A percentile compares a stretch with the other conserved stretches of the same genome.
Conservation (phyloP, 306 rosid genomes). For the Acacia acuminata region DNA sequence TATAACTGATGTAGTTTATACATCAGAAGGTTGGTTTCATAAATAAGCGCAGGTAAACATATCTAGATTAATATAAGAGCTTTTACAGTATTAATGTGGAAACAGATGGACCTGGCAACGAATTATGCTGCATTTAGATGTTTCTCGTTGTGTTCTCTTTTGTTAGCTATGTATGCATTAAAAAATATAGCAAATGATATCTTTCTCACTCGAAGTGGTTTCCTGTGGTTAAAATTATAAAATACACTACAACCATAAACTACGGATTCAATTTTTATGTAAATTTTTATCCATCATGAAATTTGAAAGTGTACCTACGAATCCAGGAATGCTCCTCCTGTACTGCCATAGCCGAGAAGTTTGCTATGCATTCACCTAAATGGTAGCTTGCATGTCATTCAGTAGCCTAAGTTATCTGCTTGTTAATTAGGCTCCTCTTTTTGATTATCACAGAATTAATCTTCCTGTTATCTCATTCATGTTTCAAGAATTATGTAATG, state of each 20-base stretch:
- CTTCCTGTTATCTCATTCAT: too few species aligned
- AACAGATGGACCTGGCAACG: background rate
- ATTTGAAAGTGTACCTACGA: background rate
- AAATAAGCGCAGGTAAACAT: background rate
- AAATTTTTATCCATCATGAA: background rate
- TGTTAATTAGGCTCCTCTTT: background rate
- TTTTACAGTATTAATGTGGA: background rate
- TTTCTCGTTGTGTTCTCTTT: background rate
- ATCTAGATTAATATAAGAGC: background rate
- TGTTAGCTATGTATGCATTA: background rate
- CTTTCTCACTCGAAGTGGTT: background rate
- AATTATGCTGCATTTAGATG: background rate
- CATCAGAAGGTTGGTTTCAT: background rate
- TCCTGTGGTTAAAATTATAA: background rate
- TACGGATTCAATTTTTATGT: background rate
- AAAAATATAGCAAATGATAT: background rate
- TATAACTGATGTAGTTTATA: background rate
- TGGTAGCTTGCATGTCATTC: constrained; percentile 68
- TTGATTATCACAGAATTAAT: background rate
- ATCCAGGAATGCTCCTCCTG: constrained; percentile 76
- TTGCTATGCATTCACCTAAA: constrained; percentile 61
- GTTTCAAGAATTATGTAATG: too few species aligned
- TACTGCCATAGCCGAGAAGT: constrained; percentile 63
- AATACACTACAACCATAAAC: background rate
- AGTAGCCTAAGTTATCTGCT: constrained; percentile 45